Conservation (phyloP, 2,329 filamentous ascomycete species). For the Cyanodermella asteris region DNA sequence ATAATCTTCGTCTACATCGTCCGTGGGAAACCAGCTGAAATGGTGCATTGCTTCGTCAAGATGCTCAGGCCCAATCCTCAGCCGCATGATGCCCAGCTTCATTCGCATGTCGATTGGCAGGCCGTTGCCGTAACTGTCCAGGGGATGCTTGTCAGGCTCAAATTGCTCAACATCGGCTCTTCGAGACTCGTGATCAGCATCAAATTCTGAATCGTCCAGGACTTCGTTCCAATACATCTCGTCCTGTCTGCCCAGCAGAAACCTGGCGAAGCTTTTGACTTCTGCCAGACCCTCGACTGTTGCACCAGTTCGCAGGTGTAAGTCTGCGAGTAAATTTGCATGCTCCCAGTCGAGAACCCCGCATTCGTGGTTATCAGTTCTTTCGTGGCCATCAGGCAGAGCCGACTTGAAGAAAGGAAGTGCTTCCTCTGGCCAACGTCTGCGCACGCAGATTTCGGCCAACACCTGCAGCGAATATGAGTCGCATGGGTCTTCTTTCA, state of each 20-base stretch:
- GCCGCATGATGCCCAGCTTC: constrained; percentile 64
- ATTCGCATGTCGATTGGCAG: constrained; percentile 65
- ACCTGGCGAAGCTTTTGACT: constrained; percentile 53
- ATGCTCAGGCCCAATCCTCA: constrained; percentile 41
- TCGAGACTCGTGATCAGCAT: constrained; percentile 45
- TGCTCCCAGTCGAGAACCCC: no score
- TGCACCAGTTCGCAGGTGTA: no score
- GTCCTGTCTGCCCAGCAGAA: constrained; percentile 53
- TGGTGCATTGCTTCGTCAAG: constrained; percentile 53
- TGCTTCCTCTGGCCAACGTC: no score
- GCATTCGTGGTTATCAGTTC: no score
- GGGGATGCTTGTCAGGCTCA: constrained; percentile 28
- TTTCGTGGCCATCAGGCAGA: no score
- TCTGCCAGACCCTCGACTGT: constrained; percentile 49
- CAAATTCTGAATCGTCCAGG: constrained; percentile 86
- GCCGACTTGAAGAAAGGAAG: no score
- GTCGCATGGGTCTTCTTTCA: constrained; percentile 31
- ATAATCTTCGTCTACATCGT: no score
- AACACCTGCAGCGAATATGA: constrained; percentile 31
- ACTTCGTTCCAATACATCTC: constrained; percentile 74
- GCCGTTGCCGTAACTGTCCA: constrained; percentile 44
- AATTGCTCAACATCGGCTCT: constrained; percentile 42
- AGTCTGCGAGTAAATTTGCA: no score
- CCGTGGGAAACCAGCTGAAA: no score
- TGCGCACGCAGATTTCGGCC: constrained; percentile 35